Evolutionary conservation across 2,329 filamentous ascomycete genomes (phyloP).

Genomic region (Penicillium freii): DNA sequence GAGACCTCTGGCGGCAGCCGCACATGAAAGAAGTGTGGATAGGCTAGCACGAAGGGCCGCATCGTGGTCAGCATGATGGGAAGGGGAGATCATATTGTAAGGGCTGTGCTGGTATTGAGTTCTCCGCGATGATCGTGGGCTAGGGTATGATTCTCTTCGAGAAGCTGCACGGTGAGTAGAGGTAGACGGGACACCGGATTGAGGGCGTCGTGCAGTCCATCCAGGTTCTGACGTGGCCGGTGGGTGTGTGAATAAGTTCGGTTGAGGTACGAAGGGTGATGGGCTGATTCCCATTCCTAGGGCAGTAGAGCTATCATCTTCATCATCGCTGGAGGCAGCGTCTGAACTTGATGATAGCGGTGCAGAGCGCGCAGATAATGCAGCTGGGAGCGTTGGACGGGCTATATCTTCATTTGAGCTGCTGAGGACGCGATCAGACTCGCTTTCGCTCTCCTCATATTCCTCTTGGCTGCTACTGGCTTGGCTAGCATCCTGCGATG

Average conservation of each 20-base stretch:
- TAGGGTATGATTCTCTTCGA: slow-evolving; percentile 41
- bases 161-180: slow-evolving; percentile 34
- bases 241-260: slow-evolving; percentile 88
- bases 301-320: slow-evolving; percentile 79
- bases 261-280: slow-evolving; percentile 73
- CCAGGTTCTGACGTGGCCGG: slow-evolving; percentile 54
- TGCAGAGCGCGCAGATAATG: slow-evolving; percentile 24
- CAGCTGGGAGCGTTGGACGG: slow-evolving; percentile 23
- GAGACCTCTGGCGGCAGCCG: slow-evolving; percentile 79
- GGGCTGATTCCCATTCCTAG: slow-evolving; percentile 63
- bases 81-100: slow-evolving; percentile 69
- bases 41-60: slow-evolving; percentile 87
- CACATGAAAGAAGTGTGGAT: slow-evolving; percentile 93
- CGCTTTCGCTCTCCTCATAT: slow-evolving; percentile 89
- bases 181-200: slow-evolving; percentile 46
- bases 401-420: slow-evolving; percentile 61
- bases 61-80: slow-evolving; percentile 83
- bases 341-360: slow-evolving; percentile 30
- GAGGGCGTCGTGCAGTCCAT: slow-evolving; percentile 47
- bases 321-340: slow-evolving; percentile 50
- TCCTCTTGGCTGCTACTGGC: slow-evolving; percentile 81
- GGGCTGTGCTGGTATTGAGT: slow-evolving; percentile 51
- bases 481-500: slow-evolving; percentile 45
- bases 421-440: slow-evolving; percentile 70
- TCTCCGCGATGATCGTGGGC: slow-evolving; percentile 35